Base-by-base conservation (phyloP, 2,329 filamentous ascomycete species). In the Byssoonygena ceratinophila region DNA sequence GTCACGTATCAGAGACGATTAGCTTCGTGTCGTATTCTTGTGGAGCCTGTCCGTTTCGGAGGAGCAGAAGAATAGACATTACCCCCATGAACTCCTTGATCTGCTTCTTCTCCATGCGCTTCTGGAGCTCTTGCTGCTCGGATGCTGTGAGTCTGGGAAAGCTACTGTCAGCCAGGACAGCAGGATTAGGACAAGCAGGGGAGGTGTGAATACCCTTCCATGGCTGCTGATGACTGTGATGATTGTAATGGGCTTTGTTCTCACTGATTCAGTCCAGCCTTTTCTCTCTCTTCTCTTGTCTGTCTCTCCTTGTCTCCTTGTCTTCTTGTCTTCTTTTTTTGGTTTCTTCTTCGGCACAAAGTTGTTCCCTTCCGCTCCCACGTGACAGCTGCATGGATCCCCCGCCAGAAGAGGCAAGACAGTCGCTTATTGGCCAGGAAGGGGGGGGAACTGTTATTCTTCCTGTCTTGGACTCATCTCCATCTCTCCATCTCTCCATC, bases 1-100 rank as follows among this genome's bases (percentile, higher is more conserved):
- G 36, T 29, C 27, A 9, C 43, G 4, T 7, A 34, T 47, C 29
- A 16, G 27, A 37, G 46, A 29, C 43, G 36, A 47, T 49, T 50
- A 55, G 56, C 49, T 59, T 54, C 51, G 52, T 32, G 39, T 23
- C 48, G 51, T 40, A 23, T n/a, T 1, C 12, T 16, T 8, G 23
- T 12, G 57, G 45, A 57, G 55, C 44, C 48, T 18, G 8, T 16
- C 23, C 32, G 36, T 36, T 23, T n/a, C n/a, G 50, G 12, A 20
- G 48, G 48, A 49, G 44, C 55, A 53, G 34, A n/a, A 53, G 14
- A 18, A 18, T 37, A 4, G 34, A 7, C 77, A 87, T 63, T 79
- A 97, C 92, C 64, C 82, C 86, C 84, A 97, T 95, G 69, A 98
- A 97, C 69, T 97, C 91, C 76, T 95, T 95, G 79, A 98, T 87